phyloP scores from a whole-genome alignment of 768 basidiomycete species.

The Glaciozyma martinii region DNA sequence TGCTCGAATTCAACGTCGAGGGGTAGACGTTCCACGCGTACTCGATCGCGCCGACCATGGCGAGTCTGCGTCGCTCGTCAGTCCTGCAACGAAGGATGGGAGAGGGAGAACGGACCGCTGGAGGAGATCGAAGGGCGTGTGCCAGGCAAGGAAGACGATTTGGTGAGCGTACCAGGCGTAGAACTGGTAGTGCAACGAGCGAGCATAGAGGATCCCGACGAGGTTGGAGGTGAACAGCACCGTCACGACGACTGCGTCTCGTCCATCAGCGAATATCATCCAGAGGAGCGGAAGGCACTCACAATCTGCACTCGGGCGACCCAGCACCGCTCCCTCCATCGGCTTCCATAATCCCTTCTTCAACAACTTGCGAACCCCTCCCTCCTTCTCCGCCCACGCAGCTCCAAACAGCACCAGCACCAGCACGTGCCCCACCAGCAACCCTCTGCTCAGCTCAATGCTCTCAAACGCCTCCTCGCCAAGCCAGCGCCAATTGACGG shows the following conservation, averaged over 20 bases:
- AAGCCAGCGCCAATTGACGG: slow-evolving; percentile 92
- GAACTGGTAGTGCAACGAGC: slow-evolving; percentile 96
- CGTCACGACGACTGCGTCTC: slow-evolving; percentile 53
- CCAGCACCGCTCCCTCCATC: slow-evolving; percentile 41
- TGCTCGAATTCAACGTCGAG: slow-evolving; percentile 48
- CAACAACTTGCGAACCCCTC: slow-evolving; percentile 56
- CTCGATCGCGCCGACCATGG: slow-evolving; percentile 57
- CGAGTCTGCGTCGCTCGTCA: slow-evolving; percentile 45
- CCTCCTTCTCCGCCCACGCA: slow-evolving; percentile 68
- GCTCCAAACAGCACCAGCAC: slow-evolving; percentile 59
- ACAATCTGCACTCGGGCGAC: slow-evolving; percentile 57
- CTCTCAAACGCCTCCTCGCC: slow-evolving; percentile 67
- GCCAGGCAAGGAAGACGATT: slow-evolving; percentile 70
- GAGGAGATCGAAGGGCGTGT: slow-evolving; percentile 25
- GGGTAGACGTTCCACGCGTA: slow-evolving; percentile 85
- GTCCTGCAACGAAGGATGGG: not conserved
- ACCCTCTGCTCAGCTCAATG: slow-evolving; percentile 49
- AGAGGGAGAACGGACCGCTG: slow-evolving; percentile 8
- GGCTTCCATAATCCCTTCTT: slow-evolving; percentile 51
- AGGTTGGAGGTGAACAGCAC: slow-evolving; percentile 84
- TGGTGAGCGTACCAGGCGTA: slow-evolving; percentile 96
- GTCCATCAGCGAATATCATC: slow-evolving; percentile 1
- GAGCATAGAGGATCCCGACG: slow-evolving; percentile 81
- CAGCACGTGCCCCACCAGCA: slow-evolving; percentile 60
- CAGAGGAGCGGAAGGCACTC: slow-evolving; percentile 35